Base-by-base conservation (phyloP, 1,284 basidiomycete species). In the Sporisorium scitamineum region DNA sequence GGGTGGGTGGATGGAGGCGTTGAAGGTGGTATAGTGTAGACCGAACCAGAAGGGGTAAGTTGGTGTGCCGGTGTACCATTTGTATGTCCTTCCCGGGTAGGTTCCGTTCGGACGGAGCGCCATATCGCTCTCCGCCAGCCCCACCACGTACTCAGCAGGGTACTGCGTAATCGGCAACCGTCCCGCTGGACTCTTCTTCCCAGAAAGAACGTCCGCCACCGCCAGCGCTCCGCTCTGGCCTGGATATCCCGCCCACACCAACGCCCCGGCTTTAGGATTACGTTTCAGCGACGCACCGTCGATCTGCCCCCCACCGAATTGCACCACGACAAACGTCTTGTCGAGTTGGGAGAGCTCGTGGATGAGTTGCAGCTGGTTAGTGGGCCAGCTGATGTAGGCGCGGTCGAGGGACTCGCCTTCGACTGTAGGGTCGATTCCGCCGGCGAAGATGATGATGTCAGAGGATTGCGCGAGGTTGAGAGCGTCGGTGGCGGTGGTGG, bases 221-320 rank as follows among this genome's bases (percentile, higher is more conserved):
- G 67, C 67, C 22, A 58, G 26, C 18, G 50, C 39, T 18, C 61
- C 67, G 11, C 26, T 32, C 26, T 69, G 67, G 4, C 67, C 67
- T 11, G 67, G 67, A 29, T 69, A 69, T 2, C 67, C 67, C 0
- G 60, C 67, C 67, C 67, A 69, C 18, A 69, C 14, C 22, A 69
- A 22, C 16, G 16, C 61, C 1, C 51, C 59, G 5, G 63, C 29
- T 9, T 26, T 32, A 2, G 1, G 37, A 24, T 63, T 48, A 4
- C 2, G 3, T 39, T 69, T 69, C 16, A 69, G 26, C 26, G 14
- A 0, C 11, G 51, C 31, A 14, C 60, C 67, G 22, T 69, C 67
- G 2, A 69, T 10, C 52, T 69, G 61, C 6, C 67, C 67, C 8
- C 67, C 67, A 10, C 67, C 67, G 9, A 63, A 63, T 56, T 69